These are phyloP conservation scores for Auriscalpium orientale DNA, from an alignment of 768 basidiomycete genomes.

Conservation along the genomic window DNA sequence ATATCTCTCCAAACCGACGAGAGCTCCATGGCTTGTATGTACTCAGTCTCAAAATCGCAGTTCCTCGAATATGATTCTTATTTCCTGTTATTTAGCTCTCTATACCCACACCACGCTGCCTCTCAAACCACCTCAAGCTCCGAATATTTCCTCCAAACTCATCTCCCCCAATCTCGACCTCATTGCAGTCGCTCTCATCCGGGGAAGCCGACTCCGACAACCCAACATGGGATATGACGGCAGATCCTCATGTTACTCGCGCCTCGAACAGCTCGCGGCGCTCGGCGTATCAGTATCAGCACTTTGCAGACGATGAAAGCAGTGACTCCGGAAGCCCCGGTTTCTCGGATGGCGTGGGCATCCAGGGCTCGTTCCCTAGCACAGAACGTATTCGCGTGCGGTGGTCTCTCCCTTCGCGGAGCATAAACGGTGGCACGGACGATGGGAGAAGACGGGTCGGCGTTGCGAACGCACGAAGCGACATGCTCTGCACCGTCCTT, in stretches of 20 bases:
- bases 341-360: conserved; percentile 52
- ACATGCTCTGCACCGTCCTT: conserved; percentile 54
- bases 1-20: conserved; percentile 56
- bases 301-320: conserved; percentile 78
- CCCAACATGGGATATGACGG: conserved; percentile 65
- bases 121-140: conserved; percentile 68
- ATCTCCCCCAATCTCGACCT: conserved; percentile 40
- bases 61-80: neutral
- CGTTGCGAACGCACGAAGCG: conserved; percentile 58
- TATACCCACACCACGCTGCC: conserved; percentile 69
- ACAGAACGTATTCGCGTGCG: conserved; percentile 68
- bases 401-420: conserved; percentile 43
- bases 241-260: conserved; percentile 70
- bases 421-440: conserved; percentile 42
- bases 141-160: conserved; percentile 60
- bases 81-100: conserved; percentile 43
- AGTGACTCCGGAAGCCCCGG: conserved; percentile 59
- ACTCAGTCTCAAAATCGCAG: too few relatives aligned
- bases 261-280: conserved; percentile 32
- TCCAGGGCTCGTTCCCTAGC: conserved; percentile 75
- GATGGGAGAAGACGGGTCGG: conserved; percentile 64
- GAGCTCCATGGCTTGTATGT: conserved; percentile 64
- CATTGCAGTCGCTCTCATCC: conserved; percentile 70
- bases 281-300: conserved; percentile 51
- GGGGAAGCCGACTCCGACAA: conserved; percentile 52